phyloP scores from a whole-genome alignment of 495 filamentous ascomycete species.

The Penicillium antarcticum region DNA sequence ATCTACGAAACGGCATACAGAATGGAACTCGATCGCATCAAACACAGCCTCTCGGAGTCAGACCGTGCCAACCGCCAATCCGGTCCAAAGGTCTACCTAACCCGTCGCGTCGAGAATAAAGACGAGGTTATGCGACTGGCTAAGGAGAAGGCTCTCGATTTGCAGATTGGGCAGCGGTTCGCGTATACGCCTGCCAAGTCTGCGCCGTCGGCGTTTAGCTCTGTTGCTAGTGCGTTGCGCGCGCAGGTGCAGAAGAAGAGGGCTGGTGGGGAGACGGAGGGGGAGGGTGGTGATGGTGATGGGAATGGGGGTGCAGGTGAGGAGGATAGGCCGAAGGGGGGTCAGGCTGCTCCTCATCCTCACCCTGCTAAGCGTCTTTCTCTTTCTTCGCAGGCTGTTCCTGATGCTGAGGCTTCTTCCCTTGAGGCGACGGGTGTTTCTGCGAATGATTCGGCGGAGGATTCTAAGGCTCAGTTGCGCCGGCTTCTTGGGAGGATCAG shows the following conservation, averaged over 20 bases:
- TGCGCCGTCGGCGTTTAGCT: conserved; percentile 12
- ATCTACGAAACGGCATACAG: conserved; percentile 87
- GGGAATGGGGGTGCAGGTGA: background rate
- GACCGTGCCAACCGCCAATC: conserved; percentile 12
- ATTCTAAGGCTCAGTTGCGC: conserved; percentile 20
- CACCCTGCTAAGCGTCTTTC: conserved; percentile 11
- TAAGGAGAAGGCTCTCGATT: conserved; percentile 26
- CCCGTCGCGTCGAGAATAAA: conserved; percentile 55
- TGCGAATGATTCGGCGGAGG: conserved; percentile 10
- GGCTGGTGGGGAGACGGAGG: background rate
- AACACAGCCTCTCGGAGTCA: conserved; percentile 33
- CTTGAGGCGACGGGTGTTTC: conserved; percentile 20
- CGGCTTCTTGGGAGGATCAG: conserved; percentile 21
- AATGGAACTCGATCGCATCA: conserved; percentile 73
- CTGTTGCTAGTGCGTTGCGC: conserved; percentile 18
- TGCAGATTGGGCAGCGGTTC: conserved; percentile 18
- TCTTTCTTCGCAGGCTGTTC: conserved; percentile 12
- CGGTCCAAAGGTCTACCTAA: conserved; percentile 54
- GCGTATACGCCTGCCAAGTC: background rate
- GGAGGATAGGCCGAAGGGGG: background rate
- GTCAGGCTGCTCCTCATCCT: conserved; percentile 2
- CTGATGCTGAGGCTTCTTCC: conserved; percentile 19
- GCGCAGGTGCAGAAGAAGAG: conserved; percentile 21
- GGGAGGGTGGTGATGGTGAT: background rate
- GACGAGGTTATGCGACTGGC: conserved; percentile 41